Percentiles rank a stretch among this genome's conserved stretches.
Conservation (phyloP, 805 yeast genomes). For the Yamadazyma philogaea region DNA sequence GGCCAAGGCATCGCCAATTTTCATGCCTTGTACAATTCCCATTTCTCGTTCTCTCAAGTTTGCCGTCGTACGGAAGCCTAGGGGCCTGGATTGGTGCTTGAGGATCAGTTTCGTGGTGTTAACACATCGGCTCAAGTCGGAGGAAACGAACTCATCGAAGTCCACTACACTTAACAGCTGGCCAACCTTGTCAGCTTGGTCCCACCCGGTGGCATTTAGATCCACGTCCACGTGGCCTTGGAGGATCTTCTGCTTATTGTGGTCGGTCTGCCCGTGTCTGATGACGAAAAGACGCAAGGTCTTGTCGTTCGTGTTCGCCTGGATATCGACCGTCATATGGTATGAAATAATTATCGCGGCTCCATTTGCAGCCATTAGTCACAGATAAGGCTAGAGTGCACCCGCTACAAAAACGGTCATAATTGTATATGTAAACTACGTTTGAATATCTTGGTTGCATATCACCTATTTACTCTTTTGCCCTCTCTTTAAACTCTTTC, state of each 20-base stretch:
- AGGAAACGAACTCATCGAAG: constrained; percentile 47
- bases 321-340: constrained; percentile 20
- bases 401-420: too few species aligned
- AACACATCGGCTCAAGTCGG: constrained; percentile 58
- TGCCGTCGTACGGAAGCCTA: constrained; percentile 22
- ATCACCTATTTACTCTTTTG: constrained; percentile 5
- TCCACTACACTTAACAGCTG: constrained; percentile 32
- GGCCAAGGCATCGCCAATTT: constrained; percentile 60
- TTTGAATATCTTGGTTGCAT: neutral
- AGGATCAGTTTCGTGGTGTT: constrained; percentile 53
- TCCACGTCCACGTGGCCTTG: constrained; percentile 77
- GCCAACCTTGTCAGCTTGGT: constrained; percentile 61
- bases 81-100: constrained; percentile 19
- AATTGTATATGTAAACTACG: too few species aligned
- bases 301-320: constrained; percentile 32
- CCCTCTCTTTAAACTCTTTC: constrained; percentile 19
- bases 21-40: constrained; percentile 79
- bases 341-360: neutral
- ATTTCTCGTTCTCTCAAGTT: constrained; percentile 67
- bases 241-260: constrained; percentile 62
- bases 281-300: constrained; percentile 56
- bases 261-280: constrained; percentile 83
- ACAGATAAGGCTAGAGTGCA: neutral
- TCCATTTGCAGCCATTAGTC: neutral
- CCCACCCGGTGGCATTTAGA: constrained; percentile 56